Evolutionary conservation across 805 yeast genomes (phyloP).

Genomic region (Candida schatavii): DNA sequence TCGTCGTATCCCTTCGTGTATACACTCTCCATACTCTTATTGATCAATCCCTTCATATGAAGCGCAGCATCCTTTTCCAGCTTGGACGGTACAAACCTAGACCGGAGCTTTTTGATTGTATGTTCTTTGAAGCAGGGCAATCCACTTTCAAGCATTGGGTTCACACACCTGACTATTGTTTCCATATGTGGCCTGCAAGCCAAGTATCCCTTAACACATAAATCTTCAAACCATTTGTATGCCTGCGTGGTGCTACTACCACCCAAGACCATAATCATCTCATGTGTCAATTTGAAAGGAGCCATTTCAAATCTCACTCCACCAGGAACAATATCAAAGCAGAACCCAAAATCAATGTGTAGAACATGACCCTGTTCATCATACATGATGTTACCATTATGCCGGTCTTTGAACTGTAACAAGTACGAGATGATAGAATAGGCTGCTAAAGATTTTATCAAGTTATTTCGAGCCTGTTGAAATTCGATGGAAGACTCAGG

Average conservation of each 20-base stretch:
- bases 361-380: constrained; percentile 92
- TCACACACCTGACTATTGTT: constrained; percentile 76
- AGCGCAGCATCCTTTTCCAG: constrained; percentile 82
- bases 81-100: constrained; percentile 78
- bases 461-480: constrained; percentile 88
- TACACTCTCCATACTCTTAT: constrained; percentile 78
- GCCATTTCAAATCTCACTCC: constrained; percentile 98
- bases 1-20: constrained; percentile 96
- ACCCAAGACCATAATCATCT: constrained; percentile 96
- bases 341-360: constrained; percentile 97
- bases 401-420: constrained; percentile 94
- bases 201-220: constrained; percentile 88
- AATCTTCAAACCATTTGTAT: constrained; percentile 88
- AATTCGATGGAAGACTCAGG: constrained; percentile 88
- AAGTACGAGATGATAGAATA: constrained; percentile 89
- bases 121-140: constrained; percentile 92
- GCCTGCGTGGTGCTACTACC: constrained; percentile 83
- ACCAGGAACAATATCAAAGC: constrained; percentile 98
- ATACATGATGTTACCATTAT: constrained; percentile 96
- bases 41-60: constrained; percentile 71
- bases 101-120: constrained; percentile 74
- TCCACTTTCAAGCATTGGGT: constrained; percentile 93
- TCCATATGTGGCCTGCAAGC: constrained; percentile 88
- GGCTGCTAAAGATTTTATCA: constrained; percentile 91
- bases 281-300: constrained; percentile 93